Evolutionary conservation across 2,329 filamentous ascomycete species (phyloP).

Genomic region (Xylaria sp.): DNA sequence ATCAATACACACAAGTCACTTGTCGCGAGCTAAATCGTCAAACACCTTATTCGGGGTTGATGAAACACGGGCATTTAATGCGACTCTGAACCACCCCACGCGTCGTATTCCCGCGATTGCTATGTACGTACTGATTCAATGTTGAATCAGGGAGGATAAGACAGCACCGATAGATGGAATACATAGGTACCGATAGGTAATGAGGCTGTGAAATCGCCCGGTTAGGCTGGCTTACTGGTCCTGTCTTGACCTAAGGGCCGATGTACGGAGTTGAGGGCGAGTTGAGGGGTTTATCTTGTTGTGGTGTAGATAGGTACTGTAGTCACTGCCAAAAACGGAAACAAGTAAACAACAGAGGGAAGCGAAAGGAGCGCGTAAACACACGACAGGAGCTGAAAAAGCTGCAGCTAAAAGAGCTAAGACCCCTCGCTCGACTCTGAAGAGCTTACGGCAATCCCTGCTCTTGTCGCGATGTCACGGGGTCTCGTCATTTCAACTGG

Average conservation of each 20-base stretch:
- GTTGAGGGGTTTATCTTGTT: conserved; percentile 21
- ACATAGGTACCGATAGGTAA: not conserved
- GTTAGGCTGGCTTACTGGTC: conserved; percentile 8
- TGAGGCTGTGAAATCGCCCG: conserved; percentile 14
- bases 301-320: not conserved
- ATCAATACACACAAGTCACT: conserved; percentile 2
- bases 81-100: not conserved
- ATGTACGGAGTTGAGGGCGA: conserved; percentile 36
- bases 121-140: not conserved
- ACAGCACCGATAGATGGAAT: not conserved
- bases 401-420: conserved; percentile 30
- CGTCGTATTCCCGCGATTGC: conserved; percentile 2
- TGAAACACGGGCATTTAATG: conserved; percentile 31
- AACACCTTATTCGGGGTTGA: conserved; percentile 6
- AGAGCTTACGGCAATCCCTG: conserved; percentile 32
- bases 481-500: conserved; percentile 28
- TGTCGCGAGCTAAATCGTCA: conserved; percentile 13
- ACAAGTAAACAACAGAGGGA: conserved; percentile 38
- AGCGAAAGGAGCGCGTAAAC: conserved; percentile 20
- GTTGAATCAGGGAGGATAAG: not conserved
- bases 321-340: conserved; percentile 33
- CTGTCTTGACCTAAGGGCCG: conserved; percentile 19
- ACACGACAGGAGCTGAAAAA: conserved; percentile 19
- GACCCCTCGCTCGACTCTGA: conserved; percentile 18
- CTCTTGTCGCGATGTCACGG: conserved; percentile 41